A percentile compares a stretch with the other conserved stretches of the same genome.
Evolutionary conservation across 1,284 basidiomycete species (phyloP).

Genomic region (Hymenochaete sp.): DNA sequence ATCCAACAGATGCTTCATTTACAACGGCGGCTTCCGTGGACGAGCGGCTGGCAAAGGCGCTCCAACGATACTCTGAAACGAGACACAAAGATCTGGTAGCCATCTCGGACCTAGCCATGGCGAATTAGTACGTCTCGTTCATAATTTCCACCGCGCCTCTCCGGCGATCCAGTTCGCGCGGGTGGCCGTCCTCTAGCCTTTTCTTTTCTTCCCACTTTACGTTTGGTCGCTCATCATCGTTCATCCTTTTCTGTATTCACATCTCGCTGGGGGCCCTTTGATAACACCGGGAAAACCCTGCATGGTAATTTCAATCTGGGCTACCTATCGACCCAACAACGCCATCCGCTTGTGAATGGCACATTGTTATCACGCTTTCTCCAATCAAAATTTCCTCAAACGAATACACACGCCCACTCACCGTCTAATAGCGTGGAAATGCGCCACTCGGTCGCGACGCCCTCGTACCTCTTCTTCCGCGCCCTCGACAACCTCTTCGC

Average conservation of each 20-base stretch:
- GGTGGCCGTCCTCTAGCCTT: no score
- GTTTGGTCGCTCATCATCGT: no score
- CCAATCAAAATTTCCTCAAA: constrained; percentile 10
- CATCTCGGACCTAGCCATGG: constrained; percentile 86
- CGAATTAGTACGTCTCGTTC: constrained; percentile 79
- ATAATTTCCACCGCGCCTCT: not conserved
- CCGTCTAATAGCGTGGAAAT: constrained; percentile 69
- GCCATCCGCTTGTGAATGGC: no score
- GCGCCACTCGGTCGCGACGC: constrained; percentile 85
- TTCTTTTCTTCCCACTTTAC: no score
- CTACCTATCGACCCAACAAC: no score
- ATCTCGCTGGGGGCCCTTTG: no score
- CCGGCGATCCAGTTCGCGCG: constrained; percentile 5
- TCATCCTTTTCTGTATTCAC: no score
- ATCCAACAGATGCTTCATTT: constrained; percentile 28
- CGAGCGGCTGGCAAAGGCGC: constrained; percentile 51
- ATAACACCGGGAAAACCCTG: no score
- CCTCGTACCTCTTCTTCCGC: constrained; percentile 74
- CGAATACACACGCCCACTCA: constrained; percentile 1
- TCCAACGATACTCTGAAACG: constrained; percentile 70
- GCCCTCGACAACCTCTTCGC: constrained; percentile 73
- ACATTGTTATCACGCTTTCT: no score
- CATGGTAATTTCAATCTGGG: no score
- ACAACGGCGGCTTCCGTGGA: constrained; percentile 35
- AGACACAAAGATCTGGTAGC: constrained; percentile 85